Evolutionary conservation across 768 basidiomycete genomes (phyloP), one percentile per base, ranked within the genome.

Genomic region (Lactarius sanguifluus): DNA sequence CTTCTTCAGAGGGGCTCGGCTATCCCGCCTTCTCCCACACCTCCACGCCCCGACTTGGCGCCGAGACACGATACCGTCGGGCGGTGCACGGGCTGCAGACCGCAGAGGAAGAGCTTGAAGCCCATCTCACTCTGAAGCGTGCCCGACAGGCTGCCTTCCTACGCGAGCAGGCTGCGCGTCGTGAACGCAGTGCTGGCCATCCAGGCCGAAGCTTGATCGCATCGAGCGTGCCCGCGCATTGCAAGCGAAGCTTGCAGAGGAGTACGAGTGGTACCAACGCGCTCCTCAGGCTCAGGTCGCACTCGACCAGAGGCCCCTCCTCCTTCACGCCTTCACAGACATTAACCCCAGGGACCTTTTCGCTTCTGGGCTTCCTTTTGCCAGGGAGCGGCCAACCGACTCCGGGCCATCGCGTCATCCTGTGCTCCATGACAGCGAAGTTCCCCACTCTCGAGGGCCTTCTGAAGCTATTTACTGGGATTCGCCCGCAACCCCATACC

Each of bases 81-180:
- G 70, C 70, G 0, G 47, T 71, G 34, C 28, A 54, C 20, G 68
- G 66, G 52, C 40, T 70, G 18, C 60, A 60, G 43, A 60, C 59
- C 5, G 70, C 70, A 28, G 70, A 70, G 58, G 59, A 62, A 25
- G 70, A 71, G 25, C 66, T 58, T 16, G 55, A 62, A 30, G 47
- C 59, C 15, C 50, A 57, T 6, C 5, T 70, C 0, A 40, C 62
- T 23, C 32, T 62, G 13, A 43, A 59, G 57, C 55, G 59, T 13
- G 58, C 47, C 9, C 59, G 60, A 40, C 55, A 59, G 52, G 52
- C 32, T 12, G 65, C 62, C 34, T 7, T 43, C 23, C 20, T 45
- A 23, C 59, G 64, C 32, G 62, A 55, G 28, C 61, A 64, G 32
- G 58, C 62, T 55, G 41, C 34, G 20, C 58, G 58, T 25, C 52